Base-by-base conservation (phyloP, 371 early-diverging fungal species). In the Actinomucor elegans region DNA sequence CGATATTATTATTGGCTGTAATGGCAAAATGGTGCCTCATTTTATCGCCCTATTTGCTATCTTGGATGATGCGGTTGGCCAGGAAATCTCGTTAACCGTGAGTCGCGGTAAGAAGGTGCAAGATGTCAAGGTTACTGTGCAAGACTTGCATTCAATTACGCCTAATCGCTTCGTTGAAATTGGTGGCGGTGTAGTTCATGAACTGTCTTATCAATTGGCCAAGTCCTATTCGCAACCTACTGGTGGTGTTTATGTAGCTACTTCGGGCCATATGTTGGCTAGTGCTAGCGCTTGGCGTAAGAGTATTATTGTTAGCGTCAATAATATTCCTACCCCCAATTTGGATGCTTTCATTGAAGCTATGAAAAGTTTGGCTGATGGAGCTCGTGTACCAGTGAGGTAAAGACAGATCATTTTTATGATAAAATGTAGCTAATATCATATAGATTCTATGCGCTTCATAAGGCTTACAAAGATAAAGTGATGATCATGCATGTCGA, bases 141-240 rank as follows among this genome's bases (percentile, higher is more conserved):
- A 93, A 63, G 93, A 96, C 60, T 66, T 97, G 52, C 90, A 94
- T 59, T 58, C 74, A 0, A 81, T 89, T 36, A 89, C 91, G 14
- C 92, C 93, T 0, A 71, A 80, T 57, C 66, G 77, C 8, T 88
- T 80, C 52, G 73, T 97, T 7, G 93, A 94, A 64, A 75, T 94
- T 23, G 96, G 97, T 42, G 98, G 95, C 40, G 88, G 86, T 7
- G 79, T 88, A 14, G 77, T 94, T 21, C 88, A 94, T 65, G 85
- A 93, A 55, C 62, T 95, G 8, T 89, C 90, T 7, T 95, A 93
- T 65, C 94, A 94, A 65, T 75, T 94, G 35, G 95, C 94, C 0
- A 80, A 87, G 37, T 81, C 84, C 4, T 92, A 86, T 62, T 77
- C 80, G 21, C 79, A 89, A 17, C 86, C 90, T 4, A 81, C 82